Evolutionary conservation across 371 early-diverging fungal species (phyloP), one percentile per base, ranked within the genome.

Genomic region (Lichtheimia hyalospora): DNA sequence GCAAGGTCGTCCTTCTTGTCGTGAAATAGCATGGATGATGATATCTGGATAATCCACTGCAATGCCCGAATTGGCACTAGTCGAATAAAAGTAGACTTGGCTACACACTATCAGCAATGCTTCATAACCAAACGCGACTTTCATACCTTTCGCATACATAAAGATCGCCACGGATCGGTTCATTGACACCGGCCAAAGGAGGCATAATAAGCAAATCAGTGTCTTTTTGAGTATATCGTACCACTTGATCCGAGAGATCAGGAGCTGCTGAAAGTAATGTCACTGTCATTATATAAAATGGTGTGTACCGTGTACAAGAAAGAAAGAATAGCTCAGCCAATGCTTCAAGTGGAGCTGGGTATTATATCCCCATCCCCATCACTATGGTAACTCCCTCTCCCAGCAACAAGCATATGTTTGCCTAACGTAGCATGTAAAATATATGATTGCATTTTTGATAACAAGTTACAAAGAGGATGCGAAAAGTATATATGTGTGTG

Each of bases 1-100:
- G 59, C 79, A 79, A 1, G 88, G 82, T 24, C 67, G 77, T 18
- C 81, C 84, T 15, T 74, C 75, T n/a, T 79, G 82, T 48, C 89
- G 83, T 5, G 92, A 89, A 51, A 89, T 85, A 16, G 94, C 94
- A 56, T 93, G 92, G 56, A 93, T 89, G 39, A 89, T 84, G 57
- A 93, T 88, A 56, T 84, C 81, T 0, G 83, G 87, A 53, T 91
- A 93, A 54, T 86, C 84, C 54, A 93, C 79, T 12, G 89, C 69
- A 49, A 90, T 81, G 10, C 88, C 88, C 10, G 74, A 63, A 20
- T 70, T 55, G 2, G 66, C 64, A 3, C 23, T 52, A 3, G 64
- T 50, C 0, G 84, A 84, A 69, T 80, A 84, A 62, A 85, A 88
- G 54, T 82, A 85, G 2, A 85, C 60, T 56, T 69, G 74, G 53